A percentile compares a stretch with the other conserved stretches of the same genome.
Evolutionary conservation across 192 early-diverging fungal genomes (phyloP).

Genomic region (Kickxella alabastrina): DNA sequence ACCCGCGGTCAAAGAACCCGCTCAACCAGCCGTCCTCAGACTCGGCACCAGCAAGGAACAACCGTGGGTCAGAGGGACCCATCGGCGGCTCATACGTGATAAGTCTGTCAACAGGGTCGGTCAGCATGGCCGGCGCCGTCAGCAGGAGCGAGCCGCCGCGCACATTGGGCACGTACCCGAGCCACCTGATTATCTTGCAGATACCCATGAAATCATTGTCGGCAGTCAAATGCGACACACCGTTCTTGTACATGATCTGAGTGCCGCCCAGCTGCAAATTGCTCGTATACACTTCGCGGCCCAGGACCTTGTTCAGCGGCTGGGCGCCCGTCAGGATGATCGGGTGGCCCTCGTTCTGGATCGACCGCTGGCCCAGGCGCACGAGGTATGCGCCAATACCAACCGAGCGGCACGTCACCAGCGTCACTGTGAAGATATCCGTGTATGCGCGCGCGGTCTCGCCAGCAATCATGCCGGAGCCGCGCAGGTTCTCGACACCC

Average conservation of each 20-base stretch:
- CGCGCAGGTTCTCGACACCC: constrained; percentile 95
- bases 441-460: constrained; percentile 93
- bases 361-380: constrained; percentile 92
- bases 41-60: constrained; percentile 80
- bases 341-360: constrained; percentile 97
- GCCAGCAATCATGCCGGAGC: constrained; percentile 96
- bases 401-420: constrained; percentile 97
- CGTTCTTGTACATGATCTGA: constrained; percentile 99
- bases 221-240: constrained; percentile 94
- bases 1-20: constrained; percentile 98
- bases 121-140: constrained; percentile 51
- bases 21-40: constrained; percentile 62
- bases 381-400: constrained; percentile 99
- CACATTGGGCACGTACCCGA: constrained; percentile 81
- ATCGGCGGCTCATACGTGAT: constrained; percentile 81
- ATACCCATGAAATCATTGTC: constrained; percentile 94
- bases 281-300: constrained; percentile 95
- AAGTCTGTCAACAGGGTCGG: constrained; percentile 76
- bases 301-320: constrained; percentile 97
- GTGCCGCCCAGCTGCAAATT: constrained; percentile 98
- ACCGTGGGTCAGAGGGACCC: constrained; percentile 85
- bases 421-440: constrained; percentile 95
- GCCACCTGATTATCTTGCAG: constrained; percentile 88
- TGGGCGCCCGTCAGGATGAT: constrained; percentile 97
- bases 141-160: constrained; percentile 64